These are phyloP conservation scores for Pseudogymnoascus sp. DNA, from an alignment of 2,329 filamentous ascomycete genomes.

Conservation along the genomic window DNA sequence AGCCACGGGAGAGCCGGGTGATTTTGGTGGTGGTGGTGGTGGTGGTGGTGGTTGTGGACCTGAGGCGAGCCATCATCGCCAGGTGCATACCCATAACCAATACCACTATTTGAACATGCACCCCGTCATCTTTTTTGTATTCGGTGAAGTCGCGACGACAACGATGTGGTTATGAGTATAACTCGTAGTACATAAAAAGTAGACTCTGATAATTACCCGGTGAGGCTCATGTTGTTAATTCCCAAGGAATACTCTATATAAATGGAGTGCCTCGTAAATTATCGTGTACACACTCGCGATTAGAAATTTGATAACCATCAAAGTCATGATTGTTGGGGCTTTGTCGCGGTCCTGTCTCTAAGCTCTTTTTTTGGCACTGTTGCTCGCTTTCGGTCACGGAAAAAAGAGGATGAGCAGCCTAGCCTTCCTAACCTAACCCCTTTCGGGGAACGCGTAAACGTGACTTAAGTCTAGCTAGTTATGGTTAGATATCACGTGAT, in stretches of 20 bases:
- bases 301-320: too few species aligned
- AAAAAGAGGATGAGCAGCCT: background rate
- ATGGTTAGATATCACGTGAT: background rate
- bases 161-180: background rate
- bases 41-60: constrained; percentile 9
- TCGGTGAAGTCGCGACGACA: background rate
- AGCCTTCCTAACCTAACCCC: too few species aligned
- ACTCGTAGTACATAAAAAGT: background rate
- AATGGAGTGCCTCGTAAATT: background rate
- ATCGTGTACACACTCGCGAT: background rate
- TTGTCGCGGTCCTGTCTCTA: background rate
- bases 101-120: background rate
- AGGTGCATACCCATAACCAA: background rate
- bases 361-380: background rate
- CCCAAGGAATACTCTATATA: background rate
- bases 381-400: background rate
- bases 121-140: constrained; percentile 3
- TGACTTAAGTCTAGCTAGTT: background rate
- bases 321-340: background rate
- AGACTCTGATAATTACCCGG: background rate
- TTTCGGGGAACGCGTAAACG: background rate
- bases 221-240: background rate
- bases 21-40: constrained; percentile 7
- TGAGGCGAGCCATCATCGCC: constrained; percentile 9
- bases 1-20: constrained; percentile 8